Percentiles rank a stretch among this genome's conserved stretches.
Evolutionary conservation across 371 early-diverging fungal genomes (phyloP).

Genomic region (Zancudomyces culisetae): DNA sequence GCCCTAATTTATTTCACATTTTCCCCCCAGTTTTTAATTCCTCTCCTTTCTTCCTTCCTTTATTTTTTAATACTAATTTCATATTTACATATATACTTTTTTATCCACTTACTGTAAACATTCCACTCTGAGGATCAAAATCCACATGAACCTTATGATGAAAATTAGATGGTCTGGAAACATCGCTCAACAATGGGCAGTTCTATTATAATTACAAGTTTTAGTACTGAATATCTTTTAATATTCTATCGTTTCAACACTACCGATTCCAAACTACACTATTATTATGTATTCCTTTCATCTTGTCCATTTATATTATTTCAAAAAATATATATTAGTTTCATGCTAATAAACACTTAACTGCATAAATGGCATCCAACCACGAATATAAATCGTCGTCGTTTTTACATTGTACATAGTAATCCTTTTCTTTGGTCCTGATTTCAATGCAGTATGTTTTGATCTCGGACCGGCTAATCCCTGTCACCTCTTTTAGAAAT

Average conservation of each 20-base stretch:
- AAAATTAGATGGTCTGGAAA: conserved; percentile 33
- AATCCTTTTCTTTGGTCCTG: conserved; percentile 63
- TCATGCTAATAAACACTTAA: background rate
- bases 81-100: too few relatives aligned
- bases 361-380: conserved; percentile 82
- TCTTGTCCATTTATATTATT: too few relatives aligned
- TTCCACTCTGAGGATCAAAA: conserved; percentile 81
- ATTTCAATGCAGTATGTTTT: conserved; percentile 81
- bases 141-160: conserved; percentile 92
- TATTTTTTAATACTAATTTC: too few relatives aligned
- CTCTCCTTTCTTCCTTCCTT: too few relatives aligned
- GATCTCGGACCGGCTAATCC: conserved; percentile 61
- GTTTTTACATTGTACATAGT: conserved; percentile 66
- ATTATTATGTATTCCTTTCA: too few relatives aligned
- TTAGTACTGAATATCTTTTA: background rate
- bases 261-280: background rate
- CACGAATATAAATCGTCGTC: conserved; percentile 91
- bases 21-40: too few relatives aligned
- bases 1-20: too few relatives aligned
- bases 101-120: conserved; percentile 41
- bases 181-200: background rate
- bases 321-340: too few relatives aligned
- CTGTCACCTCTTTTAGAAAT: conserved; percentile 26
- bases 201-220: background rate
- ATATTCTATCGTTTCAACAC: background rate